phyloP scores from a whole-genome alignment of 2,329 filamentous ascomycete genomes.

The Ophiosphaerella herpotricha region DNA sequence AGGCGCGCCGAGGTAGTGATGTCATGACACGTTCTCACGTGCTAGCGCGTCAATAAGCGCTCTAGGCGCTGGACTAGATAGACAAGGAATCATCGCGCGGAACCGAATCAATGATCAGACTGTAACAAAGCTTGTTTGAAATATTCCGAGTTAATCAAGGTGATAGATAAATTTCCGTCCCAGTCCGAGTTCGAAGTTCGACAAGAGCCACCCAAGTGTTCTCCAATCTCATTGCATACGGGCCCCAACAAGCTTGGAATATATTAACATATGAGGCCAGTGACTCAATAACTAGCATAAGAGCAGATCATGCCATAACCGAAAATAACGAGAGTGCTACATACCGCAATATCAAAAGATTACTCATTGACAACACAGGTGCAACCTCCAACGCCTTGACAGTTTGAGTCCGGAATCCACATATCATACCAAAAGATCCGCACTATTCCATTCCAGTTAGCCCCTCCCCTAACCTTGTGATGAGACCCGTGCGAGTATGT shows the following conservation, averaged over 20 bases:
- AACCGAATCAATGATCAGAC: too few species aligned
- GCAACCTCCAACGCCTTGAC: neutral
- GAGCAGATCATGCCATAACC: too few species aligned
- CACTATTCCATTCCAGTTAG: too few species aligned
- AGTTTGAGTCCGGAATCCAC: constrained; percentile 16
- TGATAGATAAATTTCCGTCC: neutral
- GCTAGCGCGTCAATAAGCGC: constrained; percentile 1
- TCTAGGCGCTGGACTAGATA: neutral
- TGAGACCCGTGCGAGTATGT: constrained; percentile 7
- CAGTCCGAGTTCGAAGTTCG: neutral
- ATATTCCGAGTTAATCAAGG: too few species aligned
- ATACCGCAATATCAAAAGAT: too few species aligned
- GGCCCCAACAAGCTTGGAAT: constrained; percentile 26
- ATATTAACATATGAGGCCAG: constrained; percentile 26
- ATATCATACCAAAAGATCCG: constrained; percentile 14
- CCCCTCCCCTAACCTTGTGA: constrained; percentile 1
- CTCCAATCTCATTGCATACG: constrained; percentile 29
- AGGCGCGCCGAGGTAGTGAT: constrained; percentile 17
- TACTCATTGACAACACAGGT: neutral
- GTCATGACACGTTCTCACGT: constrained; percentile 27
- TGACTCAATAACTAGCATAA: constrained; percentile 7
- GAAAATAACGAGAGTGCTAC: too few species aligned
- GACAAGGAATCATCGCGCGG: too few species aligned
- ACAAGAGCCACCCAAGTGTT: constrained; percentile 22
- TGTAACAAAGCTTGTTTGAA: too few species aligned